Evolutionary conservation across 225 moss, liverwort and hornwort genomes (phyloP).

Genomic region (Physcomitrium patens): DNA sequence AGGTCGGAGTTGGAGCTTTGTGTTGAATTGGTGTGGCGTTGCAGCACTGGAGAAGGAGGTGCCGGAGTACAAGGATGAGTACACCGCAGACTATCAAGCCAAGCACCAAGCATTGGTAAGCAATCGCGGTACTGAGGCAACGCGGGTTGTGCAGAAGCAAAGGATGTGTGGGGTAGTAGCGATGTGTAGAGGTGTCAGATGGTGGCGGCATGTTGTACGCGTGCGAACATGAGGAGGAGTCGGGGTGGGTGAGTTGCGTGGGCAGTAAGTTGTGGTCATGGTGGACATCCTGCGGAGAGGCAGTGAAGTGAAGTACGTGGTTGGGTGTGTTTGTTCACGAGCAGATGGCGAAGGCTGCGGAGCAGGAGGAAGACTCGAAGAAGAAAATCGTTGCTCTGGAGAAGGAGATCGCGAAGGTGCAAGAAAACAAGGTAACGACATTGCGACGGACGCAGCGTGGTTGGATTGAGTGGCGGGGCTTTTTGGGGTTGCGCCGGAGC

Average conservation of each 20-base stretch:
- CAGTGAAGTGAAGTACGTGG: background rate
- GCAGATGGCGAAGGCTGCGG: slow-evolving; percentile 72
- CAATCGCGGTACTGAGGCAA: background rate
- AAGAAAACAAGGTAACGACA: slow-evolving; percentile 71
- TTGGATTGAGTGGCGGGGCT: background rate
- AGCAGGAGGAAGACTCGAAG: slow-evolving; percentile 84
- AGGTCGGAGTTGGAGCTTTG: background rate
- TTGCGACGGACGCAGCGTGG: background rate
- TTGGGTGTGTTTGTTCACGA: slow-evolving; percentile 26
- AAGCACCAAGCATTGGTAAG: slow-evolving; percentile 80
- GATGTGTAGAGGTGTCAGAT: background rate
- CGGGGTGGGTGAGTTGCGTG: background rate
- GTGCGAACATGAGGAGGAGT: background rate
- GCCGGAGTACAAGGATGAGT: slow-evolving; percentile 79
- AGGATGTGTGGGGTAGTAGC: too few relatives aligned
- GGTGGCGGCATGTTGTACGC: slow-evolving; percentile 1
- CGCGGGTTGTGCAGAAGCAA: background rate
- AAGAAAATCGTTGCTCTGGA: slow-evolving; percentile 58
- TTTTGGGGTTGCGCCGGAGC: background rate
- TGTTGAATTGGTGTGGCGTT: slow-evolving; percentile 27
- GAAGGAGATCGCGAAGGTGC: slow-evolving; percentile 64
- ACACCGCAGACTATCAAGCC: slow-evolving; percentile 72
- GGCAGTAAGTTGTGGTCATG: background rate
- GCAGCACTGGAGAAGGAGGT: slow-evolving; percentile 79
- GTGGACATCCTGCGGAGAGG: background rate